phyloP scores from a whole-genome alignment of 164 flowering plant genomes.

The Amborella trichopoda region DNA sequence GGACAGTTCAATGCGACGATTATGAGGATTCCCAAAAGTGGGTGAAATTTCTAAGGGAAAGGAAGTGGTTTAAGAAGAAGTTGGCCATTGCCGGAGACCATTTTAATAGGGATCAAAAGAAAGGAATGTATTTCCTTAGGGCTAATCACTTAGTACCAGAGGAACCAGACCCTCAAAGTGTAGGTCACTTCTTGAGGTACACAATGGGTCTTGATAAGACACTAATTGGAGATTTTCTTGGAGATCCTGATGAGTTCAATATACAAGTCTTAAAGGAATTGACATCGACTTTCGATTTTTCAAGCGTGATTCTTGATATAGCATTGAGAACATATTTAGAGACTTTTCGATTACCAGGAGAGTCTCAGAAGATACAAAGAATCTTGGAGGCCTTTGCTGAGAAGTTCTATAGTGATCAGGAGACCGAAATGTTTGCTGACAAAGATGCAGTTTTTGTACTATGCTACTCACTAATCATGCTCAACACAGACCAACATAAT shows the following conservation, averaged over 20 bases:
- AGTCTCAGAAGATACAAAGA: conserved; percentile 86
- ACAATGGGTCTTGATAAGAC: conserved; percentile 64
- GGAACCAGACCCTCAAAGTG: conserved; percentile 60
- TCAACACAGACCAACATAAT: conserved; percentile 93
- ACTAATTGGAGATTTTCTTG: conserved; percentile 78
- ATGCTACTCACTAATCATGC: conserved; percentile 89
- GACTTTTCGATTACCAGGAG: conserved; percentile 85
- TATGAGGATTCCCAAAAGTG: conserved; percentile 30
- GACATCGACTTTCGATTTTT: conserved; percentile 56
- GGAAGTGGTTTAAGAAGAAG: conserved; percentile 67
- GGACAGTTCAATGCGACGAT: conserved; percentile 39
- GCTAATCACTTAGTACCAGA: conserved; percentile 35
- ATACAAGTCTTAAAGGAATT: conserved; percentile 76
- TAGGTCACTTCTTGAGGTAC: conserved; percentile 57
- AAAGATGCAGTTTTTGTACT: conserved; percentile 76
- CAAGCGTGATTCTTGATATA: conserved; percentile 69
- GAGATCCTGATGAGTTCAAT: conserved; percentile 76
- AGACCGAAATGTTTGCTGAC: conserved; percentile 52
- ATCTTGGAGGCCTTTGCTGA: conserved; percentile 86
- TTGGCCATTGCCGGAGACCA: conserved; percentile 65
- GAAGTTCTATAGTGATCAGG: conserved; percentile 62
- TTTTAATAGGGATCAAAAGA: conserved; percentile 79
- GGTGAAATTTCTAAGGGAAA: conserved; percentile 42
- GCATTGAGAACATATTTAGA: conserved; percentile 76
- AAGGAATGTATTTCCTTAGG: conserved; percentile 75